Conservation (phyloP, 768 basidiomycete species). For the Boletus rex-veris region DNA sequence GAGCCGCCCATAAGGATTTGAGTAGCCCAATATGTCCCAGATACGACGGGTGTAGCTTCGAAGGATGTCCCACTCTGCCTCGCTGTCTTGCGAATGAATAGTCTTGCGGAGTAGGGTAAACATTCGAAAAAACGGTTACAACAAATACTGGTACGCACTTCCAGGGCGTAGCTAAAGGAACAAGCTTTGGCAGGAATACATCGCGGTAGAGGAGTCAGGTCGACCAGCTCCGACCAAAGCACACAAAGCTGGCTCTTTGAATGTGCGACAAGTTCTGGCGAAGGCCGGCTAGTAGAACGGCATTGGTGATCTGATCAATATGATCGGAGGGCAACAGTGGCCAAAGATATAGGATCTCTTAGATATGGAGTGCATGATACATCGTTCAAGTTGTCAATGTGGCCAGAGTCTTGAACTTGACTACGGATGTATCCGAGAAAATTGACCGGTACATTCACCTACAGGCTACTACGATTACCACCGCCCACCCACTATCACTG, state of each 20-base stretch:
- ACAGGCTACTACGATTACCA: too few relatives aligned
- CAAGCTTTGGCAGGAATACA: neutral
- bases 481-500: too few relatives aligned
- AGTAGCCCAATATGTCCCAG: neutral
- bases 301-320: neutral
- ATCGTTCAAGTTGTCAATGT: neutral
- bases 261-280: neutral
- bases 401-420: too few relatives aligned
- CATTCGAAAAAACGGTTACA: neutral
- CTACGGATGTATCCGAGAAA: too few relatives aligned
- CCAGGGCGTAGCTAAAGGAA: neutral
- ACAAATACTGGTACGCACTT: neutral
- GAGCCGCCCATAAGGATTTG: neutral
- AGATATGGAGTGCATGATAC: neutral
- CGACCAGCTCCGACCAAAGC: neutral
- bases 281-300: neutral
- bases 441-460: too few relatives aligned
- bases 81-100: neutral
- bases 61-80: slow-evolving; percentile 5
- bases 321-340: neutral
- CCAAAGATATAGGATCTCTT: neutral
- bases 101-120: neutral
- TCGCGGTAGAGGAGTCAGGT: neutral
- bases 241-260: neutral
- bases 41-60: slow-evolving; percentile 1